A percentile compares a stretch with the other conserved stretches of the same genome.
Conservation (phyloP, 2,329 filamentous ascomycete genomes). For the Chrysosporium keratinophilum region DNA sequence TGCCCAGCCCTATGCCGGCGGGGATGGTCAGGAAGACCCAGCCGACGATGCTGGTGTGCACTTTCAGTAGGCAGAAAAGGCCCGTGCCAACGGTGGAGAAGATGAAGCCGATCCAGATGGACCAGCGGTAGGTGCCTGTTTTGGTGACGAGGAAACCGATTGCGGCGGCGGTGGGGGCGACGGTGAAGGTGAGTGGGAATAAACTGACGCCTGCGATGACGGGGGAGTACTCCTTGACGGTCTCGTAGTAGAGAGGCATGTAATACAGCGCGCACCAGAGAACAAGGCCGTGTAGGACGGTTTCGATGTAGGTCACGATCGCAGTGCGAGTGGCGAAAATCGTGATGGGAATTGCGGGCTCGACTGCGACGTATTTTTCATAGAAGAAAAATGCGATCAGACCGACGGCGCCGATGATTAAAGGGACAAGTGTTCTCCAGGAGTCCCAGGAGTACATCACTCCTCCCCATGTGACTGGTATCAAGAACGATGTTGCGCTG, state of each 20-base stretch:
- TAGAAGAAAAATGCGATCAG: conserved; percentile 46
- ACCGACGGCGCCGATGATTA: conserved; percentile 46
- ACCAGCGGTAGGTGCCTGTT: conserved; percentile 51
- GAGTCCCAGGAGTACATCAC: conserved; percentile 55
- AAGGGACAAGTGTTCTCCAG: conserved; percentile 52
- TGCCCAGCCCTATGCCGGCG: conserved; percentile 51
- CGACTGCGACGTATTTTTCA: conserved; percentile 42
- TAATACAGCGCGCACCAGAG: conserved; percentile 47
- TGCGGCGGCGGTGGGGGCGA: conserved; percentile 50
- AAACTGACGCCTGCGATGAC: conserved; percentile 47
- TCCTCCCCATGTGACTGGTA: conserved; percentile 55
- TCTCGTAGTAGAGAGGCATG: conserved; percentile 36
- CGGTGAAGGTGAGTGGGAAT: conserved; percentile 52
- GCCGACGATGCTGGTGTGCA: conserved; percentile 40
- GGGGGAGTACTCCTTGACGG: conserved; percentile 45
- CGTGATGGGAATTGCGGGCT: conserved; percentile 41
- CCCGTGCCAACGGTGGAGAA: conserved; percentile 51
- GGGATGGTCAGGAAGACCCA: conserved; percentile 55
- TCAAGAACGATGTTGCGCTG: conserved; percentile 49
- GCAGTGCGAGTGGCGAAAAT: conserved; percentile 40
- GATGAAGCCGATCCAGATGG: conserved; percentile 52
- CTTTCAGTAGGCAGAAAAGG: conserved; percentile 28
- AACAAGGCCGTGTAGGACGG: conserved; percentile 46
- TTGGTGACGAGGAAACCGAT: conserved; percentile 41
- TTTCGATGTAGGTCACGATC: conserved; percentile 44